A percentile compares a stretch with the other conserved stretches of the same genome.
Evolutionary conservation across 306 rosid genomes (phyloP).

Genomic region (Ceratonia siliqua): DNA sequence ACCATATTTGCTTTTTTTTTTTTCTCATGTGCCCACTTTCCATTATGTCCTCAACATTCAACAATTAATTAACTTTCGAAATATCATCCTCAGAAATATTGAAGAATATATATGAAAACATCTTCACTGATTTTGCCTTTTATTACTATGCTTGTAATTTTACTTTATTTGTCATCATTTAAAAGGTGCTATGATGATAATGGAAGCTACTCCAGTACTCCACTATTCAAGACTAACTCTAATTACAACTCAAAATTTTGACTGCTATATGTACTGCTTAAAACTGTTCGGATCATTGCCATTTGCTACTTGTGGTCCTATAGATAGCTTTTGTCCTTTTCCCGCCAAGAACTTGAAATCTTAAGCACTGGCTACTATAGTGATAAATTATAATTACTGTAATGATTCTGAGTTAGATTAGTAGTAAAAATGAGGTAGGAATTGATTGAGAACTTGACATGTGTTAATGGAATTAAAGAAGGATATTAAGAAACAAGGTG

Average conservation of each 20-base stretch:
- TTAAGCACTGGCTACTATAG: too few species aligned
- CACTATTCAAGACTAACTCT: neutral
- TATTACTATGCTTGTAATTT: slow-evolving; percentile 16
- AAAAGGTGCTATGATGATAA: slow-evolving; percentile 11
- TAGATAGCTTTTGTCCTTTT: too few species aligned
- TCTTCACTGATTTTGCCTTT: slow-evolving; percentile 18
- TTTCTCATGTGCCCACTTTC: slow-evolving; percentile 20
- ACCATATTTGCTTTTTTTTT: too few species aligned
- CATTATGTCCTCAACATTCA: slow-evolving; percentile 25
- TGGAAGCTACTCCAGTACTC: slow-evolving; percentile 19
- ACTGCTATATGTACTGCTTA: too few species aligned
- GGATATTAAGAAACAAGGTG: neutral
- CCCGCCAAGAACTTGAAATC: too few species aligned
- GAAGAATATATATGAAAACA: neutral
- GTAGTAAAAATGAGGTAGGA: neutral
- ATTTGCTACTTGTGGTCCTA: slow-evolving; percentile 17
- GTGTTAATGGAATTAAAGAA: neutral
- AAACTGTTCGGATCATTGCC: neutral
- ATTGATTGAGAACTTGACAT: too few species aligned
- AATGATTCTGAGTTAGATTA: neutral
- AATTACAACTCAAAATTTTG: neutral
- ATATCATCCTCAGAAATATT: neutral
- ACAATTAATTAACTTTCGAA: neutral
- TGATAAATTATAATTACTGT: neutral
- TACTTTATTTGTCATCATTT: slow-evolving; percentile 25